Evolutionary conservation across 768 basidiomycete species (phyloP).

Genomic region (Tephrocybe sp.): DNA sequence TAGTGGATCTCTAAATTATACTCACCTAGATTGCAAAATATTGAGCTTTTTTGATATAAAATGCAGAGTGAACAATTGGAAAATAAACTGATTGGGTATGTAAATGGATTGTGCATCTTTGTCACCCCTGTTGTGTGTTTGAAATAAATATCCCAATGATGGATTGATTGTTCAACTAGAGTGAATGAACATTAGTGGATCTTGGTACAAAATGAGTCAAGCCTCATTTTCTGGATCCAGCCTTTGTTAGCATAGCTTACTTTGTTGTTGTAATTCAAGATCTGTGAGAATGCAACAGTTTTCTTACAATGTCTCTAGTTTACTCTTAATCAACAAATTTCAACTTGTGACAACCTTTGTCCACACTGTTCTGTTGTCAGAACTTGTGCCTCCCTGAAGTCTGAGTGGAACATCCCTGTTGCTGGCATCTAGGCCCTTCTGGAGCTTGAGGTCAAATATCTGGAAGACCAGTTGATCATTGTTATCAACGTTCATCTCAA

Average conservation of each 20-base stretch:
- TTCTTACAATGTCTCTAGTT: slow-evolving; percentile 46
- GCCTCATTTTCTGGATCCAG: slow-evolving; percentile 27
- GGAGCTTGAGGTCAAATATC: background rate
- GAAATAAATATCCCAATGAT: slow-evolving; percentile 47
- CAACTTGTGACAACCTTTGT: slow-evolving; percentile 50
- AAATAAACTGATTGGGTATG: slow-evolving; percentile 44
- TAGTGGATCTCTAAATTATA: slow-evolving; percentile 29
- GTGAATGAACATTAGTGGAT: background rate
- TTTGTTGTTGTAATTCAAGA: slow-evolving; percentile 46
- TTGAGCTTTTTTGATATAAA: too few relatives aligned
- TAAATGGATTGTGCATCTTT: slow-evolving; percentile 48
- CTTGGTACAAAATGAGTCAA: background rate
- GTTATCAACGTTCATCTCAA: background rate
- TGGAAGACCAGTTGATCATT: background rate
- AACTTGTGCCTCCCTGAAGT: slow-evolving; percentile 39
- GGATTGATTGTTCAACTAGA: slow-evolving; percentile 49
- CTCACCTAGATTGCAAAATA: background rate
- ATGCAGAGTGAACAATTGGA: slow-evolving; percentile 26
- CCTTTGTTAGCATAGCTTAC: slow-evolving; percentile 49
- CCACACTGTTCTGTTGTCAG: slow-evolving; percentile 42
- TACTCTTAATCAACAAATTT: slow-evolving; percentile 47
- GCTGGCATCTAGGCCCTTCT: background rate
- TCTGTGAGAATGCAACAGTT: slow-evolving; percentile 49
- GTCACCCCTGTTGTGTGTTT: slow-evolving; percentile 46
- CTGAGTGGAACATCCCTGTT: slow-evolving; percentile 16